Evolutionary conservation across 2,329 filamentous ascomycete species (phyloP), one percentile per base, ranked within the genome.

Genomic region (Aureobasidium zeae): DNA sequence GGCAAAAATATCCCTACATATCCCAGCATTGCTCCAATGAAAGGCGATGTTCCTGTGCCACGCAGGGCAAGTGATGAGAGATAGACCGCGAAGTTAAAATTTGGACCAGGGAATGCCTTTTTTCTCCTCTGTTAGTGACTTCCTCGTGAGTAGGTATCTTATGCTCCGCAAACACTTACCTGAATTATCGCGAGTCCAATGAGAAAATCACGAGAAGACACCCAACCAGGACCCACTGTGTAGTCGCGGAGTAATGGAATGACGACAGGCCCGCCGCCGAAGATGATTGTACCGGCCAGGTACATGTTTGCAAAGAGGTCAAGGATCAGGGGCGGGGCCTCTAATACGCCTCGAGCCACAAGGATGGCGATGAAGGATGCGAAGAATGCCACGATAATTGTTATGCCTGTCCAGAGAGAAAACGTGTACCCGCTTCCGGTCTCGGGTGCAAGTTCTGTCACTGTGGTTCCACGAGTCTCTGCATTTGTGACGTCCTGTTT

Each of bases 101-200:
- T 74, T 0, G 76, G 77, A 0, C 76, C 76, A 0, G 82, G 81
- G 46, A 86, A 81, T 0, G 78, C 72, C n/a, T n/a, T n/a, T n/a
- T n/a, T n/a, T n/a, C n/a, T n/a, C n/a, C n/a, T n/a, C n/a, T n/a
- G n/a, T n/a, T n/a, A n/a, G n/a, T n/a, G n/a, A n/a, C n/a, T n/a
- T n/a, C n/a, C n/a, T n/a, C n/a, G n/a, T n/a, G n/a, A n/a, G n/a
- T n/a, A n/a, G n/a, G n/a, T n/a, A n/a, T n/a, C n/a, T n/a, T n/a
- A n/a, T n/a, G n/a, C n/a, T n/a, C n/a, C n/a, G n/a, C n/a, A n/a
- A n/a, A n/a, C n/a, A n/a, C n/a, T n/a, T n/a, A n/a, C n/a, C 58
- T 86, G 81, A 13, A 77, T 79, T 42, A 86, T 70, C 6, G 81
- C 83, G 0, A 86, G 72, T 0, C 81, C 82, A 36, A 86, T 75